Base-by-base conservation (phyloP, 345 rosid species). In the Reutealis trisperma region DNA sequence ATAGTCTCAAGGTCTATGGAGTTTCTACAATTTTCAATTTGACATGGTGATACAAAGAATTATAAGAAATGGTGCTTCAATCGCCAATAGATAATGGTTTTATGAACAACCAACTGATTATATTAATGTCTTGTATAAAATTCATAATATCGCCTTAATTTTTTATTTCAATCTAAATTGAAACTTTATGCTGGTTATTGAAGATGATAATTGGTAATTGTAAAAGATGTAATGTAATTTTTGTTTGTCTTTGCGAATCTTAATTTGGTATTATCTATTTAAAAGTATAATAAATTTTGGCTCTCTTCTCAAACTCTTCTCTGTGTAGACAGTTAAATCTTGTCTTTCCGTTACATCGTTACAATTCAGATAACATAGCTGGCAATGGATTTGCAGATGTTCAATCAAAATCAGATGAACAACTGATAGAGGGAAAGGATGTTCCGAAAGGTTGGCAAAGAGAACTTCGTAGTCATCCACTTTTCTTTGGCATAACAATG, bases 401-500 rank as follows among this genome's bases (percentile, higher is more conserved):
- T 71, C 83, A 81, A 70, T 73, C 84, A 78, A 81, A 81, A 49
- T 78, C 81, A 1, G 88, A 82, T 80, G 85, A 84, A 75, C 83
- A 52, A 58, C 68, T 61, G 63, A 65, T 61, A 34, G 81, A 75
- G 34, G 81, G 82, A 45, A 84, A 84, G 32, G 85, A 82, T 84
- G 54, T 76, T 75, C 81, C 77, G 79, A 79, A 68, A 49, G 83
- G 83, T 78, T 75, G 81, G 75, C 91, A 80, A 77, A 82, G 81
- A 76, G 91, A 92, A 82, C 93, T 96, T 71, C 88, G 87, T 24
- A 70, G 84, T 47, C 99, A 94, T 87, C 96, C 97, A 15, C 97
- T 96, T 80, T 94, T 96, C 87, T 92, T 92, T 84, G 97, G 97
- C 77, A 87, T 94, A 44, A 77, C 99, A 52, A 86, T 96, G 98